A percentile compares a stretch with the other conserved stretches of the same genome.
Conservation (phyloP, 1,139 yeast genomes). For the Eremothecium cymbalariae region DNA sequence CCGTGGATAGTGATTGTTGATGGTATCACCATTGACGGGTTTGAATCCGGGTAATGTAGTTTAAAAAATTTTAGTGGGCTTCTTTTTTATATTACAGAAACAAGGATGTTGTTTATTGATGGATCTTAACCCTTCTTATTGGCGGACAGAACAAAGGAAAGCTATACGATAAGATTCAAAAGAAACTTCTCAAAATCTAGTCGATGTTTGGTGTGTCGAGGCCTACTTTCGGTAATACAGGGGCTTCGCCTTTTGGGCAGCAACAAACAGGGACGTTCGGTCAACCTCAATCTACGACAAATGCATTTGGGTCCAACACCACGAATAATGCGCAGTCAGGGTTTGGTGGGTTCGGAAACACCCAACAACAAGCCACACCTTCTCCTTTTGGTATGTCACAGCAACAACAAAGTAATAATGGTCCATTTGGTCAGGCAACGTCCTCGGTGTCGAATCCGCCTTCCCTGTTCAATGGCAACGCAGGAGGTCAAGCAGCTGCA, state of each 20-base stretch:
- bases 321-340: slow-evolving; percentile 38
- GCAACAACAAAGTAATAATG: slow-evolving; percentile 20
- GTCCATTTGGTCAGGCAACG: slow-evolving; percentile 24
- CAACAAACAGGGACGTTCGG: slow-evolving; percentile 30
- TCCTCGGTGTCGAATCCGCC: slow-evolving; percentile 17
- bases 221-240: slow-evolving; percentile 26
- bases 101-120: slow-evolving; percentile 1
- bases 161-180: too few species aligned
- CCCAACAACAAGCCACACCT: slow-evolving; percentile 27
- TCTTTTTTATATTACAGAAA: not conserved
- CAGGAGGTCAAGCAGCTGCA: slow-evolving; percentile 30
- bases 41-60: slow-evolving; percentile 2
- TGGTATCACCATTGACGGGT: slow-evolving; percentile 1
- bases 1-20: slow-evolving; percentile 5
- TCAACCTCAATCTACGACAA: slow-evolving; percentile 10
- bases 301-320: slow-evolving; percentile 12
- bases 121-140: too few species aligned
- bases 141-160: too few species aligned
- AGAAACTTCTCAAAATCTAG: not conserved
- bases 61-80: not conserved
- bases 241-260: slow-evolving; percentile 39
- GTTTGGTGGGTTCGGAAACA: slow-evolving; percentile 53
- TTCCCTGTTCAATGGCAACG: slow-evolving; percentile 27
- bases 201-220: slow-evolving; percentile 24
- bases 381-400: slow-evolving; percentile 33